Evolutionary conservation across 2,329 filamentous ascomycete genomes (phyloP), one percentile per base, ranked within the genome.

Genomic region (Botryosphaeria dothidea): DNA sequence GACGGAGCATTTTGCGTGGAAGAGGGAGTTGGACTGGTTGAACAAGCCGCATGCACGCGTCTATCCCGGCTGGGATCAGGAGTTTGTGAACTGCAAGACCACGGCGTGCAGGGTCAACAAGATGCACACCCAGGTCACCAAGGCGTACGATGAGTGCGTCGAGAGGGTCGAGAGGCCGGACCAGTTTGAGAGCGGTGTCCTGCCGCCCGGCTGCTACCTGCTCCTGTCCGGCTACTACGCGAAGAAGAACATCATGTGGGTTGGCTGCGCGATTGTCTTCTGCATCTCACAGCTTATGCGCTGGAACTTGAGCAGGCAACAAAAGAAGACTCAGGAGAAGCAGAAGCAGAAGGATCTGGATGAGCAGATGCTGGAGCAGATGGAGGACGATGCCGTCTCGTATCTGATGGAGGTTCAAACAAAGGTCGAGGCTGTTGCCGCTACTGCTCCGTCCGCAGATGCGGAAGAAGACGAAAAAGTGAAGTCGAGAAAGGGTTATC

Each of bases 51-150:
- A 65, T 45, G 56, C 56, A 2, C 34, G 27, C n/a, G 38, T 43
- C 9, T 65, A 65, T n/a, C 45, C 63, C 25, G 63, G 56, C 25
- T 65, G 54, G 54, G 56, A 65, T 27, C 63, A 45, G 45, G 43
- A 65, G 13, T 61, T 60, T 23, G 56, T 65, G 2, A 36, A 19
- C 43, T 65, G 63, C 63, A 61, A 65, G 63, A 65, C 63, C n/a
- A 60, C 49, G 43, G 54, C 63, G 23, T 65, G 63, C 34, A 31
- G 46, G 8, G 63, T 65, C 34, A 65, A 65, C 45, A 65, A 65
- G 63, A 8, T 65, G 17, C 56, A 65, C 46, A 61, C 63, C 4
- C 41, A 43, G 31, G 31, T 65, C 11, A 65, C 15, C 4, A 34
- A 31, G 23, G 43, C 63, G 27, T 65, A 61, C 36, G 54, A 65